phyloP scores from a whole-genome alignment of 805 yeast species.

The Tetrapisispora taiwanensis region DNA sequence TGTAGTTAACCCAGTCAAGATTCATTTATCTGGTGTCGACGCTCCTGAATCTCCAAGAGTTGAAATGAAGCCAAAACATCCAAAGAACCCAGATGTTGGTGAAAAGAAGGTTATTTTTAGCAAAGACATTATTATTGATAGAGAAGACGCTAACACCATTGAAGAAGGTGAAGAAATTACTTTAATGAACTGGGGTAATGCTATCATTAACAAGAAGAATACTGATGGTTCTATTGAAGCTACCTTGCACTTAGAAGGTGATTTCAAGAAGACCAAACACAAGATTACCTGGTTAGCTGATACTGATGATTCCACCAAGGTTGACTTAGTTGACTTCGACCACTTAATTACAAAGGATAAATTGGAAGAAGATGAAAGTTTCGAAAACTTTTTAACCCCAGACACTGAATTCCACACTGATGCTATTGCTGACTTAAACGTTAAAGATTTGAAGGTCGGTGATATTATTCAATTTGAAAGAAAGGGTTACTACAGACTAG shows the following conservation, averaged over 20 bases:
- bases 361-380: constrained; percentile 86
- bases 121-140: constrained; percentile 64
- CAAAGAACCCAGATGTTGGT: constrained; percentile 89
- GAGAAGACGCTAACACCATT: constrained; percentile 68
- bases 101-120: constrained; percentile 63
- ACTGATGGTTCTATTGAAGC: constrained; percentile 64
- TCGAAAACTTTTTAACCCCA: constrained; percentile 84
- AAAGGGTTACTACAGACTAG: constrained; percentile 90
- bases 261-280: constrained; percentile 91
- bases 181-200: constrained; percentile 99
- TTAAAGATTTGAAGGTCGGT: constrained; percentile 67
- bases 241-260: constrained; percentile 84
- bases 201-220: constrained; percentile 59
- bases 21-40: constrained; percentile 44
- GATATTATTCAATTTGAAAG: constrained; percentile 92
- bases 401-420: constrained; percentile 72
- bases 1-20: constrained; percentile 60
- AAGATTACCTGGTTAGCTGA: constrained; percentile 92
- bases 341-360: constrained; percentile 92
- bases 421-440: constrained; percentile 74
- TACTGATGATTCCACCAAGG: constrained; percentile 58
- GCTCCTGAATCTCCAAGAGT: constrained; percentile 54
- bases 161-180: constrained; percentile 86
- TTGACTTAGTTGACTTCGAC: constrained; percentile 83
- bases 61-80: constrained; percentile 85